Conservation (phyloP, 345 rosid species). For the Trapa incisa region DNA sequence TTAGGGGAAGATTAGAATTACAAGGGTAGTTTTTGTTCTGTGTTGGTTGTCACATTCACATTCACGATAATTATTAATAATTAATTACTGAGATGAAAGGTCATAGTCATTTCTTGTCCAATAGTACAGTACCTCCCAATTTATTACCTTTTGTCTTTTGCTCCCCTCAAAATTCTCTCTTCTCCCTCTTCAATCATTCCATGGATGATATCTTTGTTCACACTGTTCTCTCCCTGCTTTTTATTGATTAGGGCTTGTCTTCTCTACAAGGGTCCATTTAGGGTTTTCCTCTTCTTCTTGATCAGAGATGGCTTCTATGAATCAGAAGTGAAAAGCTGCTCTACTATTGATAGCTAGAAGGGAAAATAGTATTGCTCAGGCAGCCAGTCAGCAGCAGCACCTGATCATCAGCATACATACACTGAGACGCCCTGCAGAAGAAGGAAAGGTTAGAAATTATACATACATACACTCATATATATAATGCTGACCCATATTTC, state of each 20-base stretch:
- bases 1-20: no score
- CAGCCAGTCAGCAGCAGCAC: no score
- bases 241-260: neutral
- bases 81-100: neutral
- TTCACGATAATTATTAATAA: neutral
- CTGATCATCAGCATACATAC: no score
- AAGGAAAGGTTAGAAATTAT: no score
- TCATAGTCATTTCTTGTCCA: neutral
- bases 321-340: neutral
- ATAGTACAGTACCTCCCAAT: neutral
- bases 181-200: constrained; percentile 1
- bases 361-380: neutral
- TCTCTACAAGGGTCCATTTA: neutral
- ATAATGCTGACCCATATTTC: neutral
- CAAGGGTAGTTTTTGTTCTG: no score
- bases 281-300: neutral
- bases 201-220: neutral
- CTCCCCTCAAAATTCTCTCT: neutral
- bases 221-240: neutral
- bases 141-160: constrained; percentile 2
- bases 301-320: neutral
- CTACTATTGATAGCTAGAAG: neutral
- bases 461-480: no score
- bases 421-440: no score
- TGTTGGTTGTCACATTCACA: no score